Percentiles rank a stretch among this genome's conserved stretches.
These are phyloP conservation scores for Diaporthe ampelina DNA, from an alignment of 2,329 filamentous ascomycete species.

Conservation along the genomic window DNA sequence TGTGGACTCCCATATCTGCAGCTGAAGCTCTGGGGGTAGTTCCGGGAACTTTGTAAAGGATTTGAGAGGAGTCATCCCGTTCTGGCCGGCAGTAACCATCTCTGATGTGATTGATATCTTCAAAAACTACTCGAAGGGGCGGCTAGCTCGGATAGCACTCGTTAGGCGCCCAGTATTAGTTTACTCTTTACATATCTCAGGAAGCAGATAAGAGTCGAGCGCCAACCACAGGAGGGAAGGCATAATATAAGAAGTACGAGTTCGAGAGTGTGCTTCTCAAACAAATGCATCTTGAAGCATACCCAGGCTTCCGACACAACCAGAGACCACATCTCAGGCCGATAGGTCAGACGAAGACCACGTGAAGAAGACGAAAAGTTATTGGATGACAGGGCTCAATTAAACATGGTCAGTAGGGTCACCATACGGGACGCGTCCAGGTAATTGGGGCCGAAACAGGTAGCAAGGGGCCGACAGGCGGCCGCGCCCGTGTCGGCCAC, in stretches of 20 bases:
- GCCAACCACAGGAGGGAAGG: not conserved
- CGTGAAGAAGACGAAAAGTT: not conserved
- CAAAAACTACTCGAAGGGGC: not conserved
- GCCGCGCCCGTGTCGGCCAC: slow-evolving; percentile 27
- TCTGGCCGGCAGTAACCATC: not conserved
- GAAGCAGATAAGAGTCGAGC: too few species aligned
- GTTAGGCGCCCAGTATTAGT: too few species aligned
- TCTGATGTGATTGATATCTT: not conserved
- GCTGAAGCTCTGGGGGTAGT: slow-evolving; percentile 45
- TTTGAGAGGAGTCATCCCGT: not conserved
- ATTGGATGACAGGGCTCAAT: not conserved
- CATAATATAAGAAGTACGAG: not conserved
- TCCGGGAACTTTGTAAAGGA: slow-evolving; percentile 42
- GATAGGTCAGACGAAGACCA: not conserved
- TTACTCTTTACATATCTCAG: too few species aligned
- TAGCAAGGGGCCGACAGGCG: not conserved
- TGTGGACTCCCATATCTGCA: slow-evolving; percentile 44
- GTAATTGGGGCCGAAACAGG: slow-evolving; percentile 3
- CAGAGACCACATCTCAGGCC: slow-evolving; percentile 1
- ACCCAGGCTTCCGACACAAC: slow-evolving; percentile 9
- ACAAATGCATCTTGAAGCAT: slow-evolving; percentile 1
- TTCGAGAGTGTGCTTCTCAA: not conserved
- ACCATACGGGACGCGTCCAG: not conserved
- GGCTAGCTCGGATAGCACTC: not conserved
- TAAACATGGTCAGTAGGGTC: not conserved